Percentiles rank a stretch among this genome's conserved stretches.
These are phyloP conservation scores for Exophiala aquamarina DNA, from an alignment of 2,329 filamentous ascomycete species.

Conservation along the genomic window DNA sequence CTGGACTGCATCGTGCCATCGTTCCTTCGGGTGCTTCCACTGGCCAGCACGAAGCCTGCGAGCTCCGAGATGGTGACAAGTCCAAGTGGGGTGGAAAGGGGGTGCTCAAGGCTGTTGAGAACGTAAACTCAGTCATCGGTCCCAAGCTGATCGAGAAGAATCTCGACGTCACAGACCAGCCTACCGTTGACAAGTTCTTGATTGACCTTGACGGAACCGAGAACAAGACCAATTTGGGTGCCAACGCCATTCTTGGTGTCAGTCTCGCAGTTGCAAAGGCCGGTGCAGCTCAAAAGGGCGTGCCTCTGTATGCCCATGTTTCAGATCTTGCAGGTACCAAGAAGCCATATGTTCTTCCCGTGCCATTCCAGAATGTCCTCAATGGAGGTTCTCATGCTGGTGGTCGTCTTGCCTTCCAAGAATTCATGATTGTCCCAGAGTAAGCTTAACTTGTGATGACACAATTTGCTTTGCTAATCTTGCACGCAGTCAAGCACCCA, in stretches of 20 bases:
- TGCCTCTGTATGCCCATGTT: conserved; percentile 84
- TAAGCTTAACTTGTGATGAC: conserved; percentile 41
- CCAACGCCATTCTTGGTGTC: conserved; percentile 62
- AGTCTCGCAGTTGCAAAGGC: conserved; percentile 72
- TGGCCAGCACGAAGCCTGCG: conserved; percentile 85
- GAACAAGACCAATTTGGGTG: conserved; percentile 60
- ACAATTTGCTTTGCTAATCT: conserved; percentile 12
- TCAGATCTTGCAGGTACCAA: conserved; percentile 85
- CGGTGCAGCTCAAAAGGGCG: conserved; percentile 82
- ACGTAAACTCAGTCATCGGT: conserved; percentile 79
- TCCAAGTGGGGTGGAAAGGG: conserved; percentile 83
- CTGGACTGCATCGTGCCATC: conserved; percentile 94
- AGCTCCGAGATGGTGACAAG: conserved; percentile 90
- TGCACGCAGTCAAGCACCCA: conserved; percentile 67
- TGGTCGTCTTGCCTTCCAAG: conserved; percentile 91
- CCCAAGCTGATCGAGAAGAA: conserved; percentile 79
- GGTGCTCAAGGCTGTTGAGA: conserved; percentile 79
- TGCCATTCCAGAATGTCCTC: conserved; percentile 91
- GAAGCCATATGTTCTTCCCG: conserved; percentile 86
- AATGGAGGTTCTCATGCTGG: conserved; percentile 96
- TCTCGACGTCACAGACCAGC: conserved; percentile 83
- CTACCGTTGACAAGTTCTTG: conserved; percentile 79
- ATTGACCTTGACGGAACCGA: conserved; percentile 72
- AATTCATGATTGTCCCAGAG: conserved; percentile 92
- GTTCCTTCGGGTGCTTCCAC: conserved; percentile 96